Base-by-base conservation (phyloP, 495 filamentous ascomycete genomes). In the Talaromyces proteolyticus region DNA sequence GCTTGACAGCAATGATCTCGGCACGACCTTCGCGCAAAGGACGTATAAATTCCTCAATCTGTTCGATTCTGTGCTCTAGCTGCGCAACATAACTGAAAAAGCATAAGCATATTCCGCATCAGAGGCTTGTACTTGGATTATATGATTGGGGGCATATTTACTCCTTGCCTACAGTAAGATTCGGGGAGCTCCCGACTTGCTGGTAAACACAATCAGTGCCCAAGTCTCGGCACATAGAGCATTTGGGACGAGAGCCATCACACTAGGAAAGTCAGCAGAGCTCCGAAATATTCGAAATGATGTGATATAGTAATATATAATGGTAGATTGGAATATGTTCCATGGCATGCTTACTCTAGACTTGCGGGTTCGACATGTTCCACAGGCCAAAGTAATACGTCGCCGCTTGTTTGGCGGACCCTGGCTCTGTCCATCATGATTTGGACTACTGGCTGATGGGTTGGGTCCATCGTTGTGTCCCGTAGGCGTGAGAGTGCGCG, bases 201-300 rank as follows among this genome's bases (percentile, higher is more conserved):
- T 62, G 61, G 55, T 77, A 77, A 3, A 72, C 53, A 54, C 74
- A 77, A 8, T 74, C 72, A 49, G 69, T 69, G 17, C 65, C 67
- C 22, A 76, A 50, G 17, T 74, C 67, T 48, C 36, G 39, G 44
- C 74, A 77, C 44, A 61, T 58, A 39, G 59, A 61, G 47, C 74
- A 77, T 42, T 61, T 67, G 8, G 74, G 74, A n/a, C 72, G 59
- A 12, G 49, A 50, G n/a, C 74, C 70, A 57, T 76, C 72, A 40
- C 74, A 77, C 57, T 73, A 29, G 12, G 24, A 25, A 11, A 49
- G 12, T 29, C n/a, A 45, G 21, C 36, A 42, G 43, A 39, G 17
- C 21, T 20, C 36, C 36, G 21, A 12, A 34, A n/a, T n/a, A n/a
- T n/a, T n/a, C n/a, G n/a, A n/a, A n/a, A n/a, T n/a, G n/a, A n/a